These are phyloP conservation scores for Tolypocladium ophioglossoides DNA, from an alignment of 2,329 filamentous ascomycete genomes.

Conservation along the genomic window DNA sequence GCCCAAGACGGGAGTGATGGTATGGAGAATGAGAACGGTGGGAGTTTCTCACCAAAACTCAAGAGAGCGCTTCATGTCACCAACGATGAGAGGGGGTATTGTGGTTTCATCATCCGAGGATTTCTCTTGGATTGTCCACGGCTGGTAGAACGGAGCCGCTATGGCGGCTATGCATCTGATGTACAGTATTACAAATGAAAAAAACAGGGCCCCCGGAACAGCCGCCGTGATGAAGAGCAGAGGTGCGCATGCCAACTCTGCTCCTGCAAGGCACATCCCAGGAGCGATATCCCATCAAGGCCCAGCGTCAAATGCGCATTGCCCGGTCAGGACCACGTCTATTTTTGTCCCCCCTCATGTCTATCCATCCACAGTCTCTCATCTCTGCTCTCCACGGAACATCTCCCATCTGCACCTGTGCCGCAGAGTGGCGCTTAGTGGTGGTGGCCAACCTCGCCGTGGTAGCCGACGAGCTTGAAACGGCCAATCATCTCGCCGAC, in stretches of 20 bases:
- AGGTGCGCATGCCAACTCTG: background rate
- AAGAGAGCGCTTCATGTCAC: background rate
- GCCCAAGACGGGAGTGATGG: background rate
- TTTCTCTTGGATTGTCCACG: background rate
- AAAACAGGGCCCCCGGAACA: background rate
- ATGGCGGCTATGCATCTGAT: constrained; percentile 6
- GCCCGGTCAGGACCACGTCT: background rate
- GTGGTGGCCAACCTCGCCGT: constrained; percentile 54
- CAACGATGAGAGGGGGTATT: background rate
- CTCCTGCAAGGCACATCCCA: background rate
- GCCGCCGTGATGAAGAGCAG: background rate
- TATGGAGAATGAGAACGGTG: background rate
- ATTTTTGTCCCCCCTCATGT: background rate
- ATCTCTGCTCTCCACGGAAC: background rate
- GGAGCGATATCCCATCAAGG: background rate
- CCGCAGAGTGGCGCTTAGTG: constrained; percentile 38
- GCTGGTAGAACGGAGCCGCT: background rate
- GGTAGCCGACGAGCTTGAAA: constrained; percentile 92
- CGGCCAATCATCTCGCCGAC: constrained; percentile 94
- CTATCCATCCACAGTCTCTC: background rate
- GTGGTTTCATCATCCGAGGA: background rate
- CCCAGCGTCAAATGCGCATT: background rate
- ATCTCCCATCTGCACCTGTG: too few species aligned
- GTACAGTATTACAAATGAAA: constrained; percentile 8
- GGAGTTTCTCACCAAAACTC: background rate